phyloP scores from a whole-genome alignment of 129 eudicot genomes.

The Lactuca sativa region DNA sequence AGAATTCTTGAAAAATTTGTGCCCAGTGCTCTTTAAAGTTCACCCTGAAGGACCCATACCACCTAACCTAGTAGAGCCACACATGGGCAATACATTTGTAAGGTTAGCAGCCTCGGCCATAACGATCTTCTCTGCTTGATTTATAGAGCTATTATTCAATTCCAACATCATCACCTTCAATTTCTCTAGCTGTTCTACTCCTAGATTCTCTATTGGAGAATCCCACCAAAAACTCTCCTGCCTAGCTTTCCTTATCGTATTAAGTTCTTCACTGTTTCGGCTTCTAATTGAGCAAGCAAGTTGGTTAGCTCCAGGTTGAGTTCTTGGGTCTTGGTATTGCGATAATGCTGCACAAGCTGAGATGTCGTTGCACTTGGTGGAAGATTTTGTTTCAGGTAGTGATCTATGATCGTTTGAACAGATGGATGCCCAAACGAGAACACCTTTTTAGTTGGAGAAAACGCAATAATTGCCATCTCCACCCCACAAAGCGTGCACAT shows the following conservation, averaged over 20 bases:
- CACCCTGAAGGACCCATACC: too few species aligned
- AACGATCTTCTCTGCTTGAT: constrained; percentile 10
- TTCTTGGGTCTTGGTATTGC: constrained; percentile 28
- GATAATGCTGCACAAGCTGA: constrained; percentile 32
- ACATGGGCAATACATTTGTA: not conserved
- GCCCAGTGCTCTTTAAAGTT: too few species aligned
- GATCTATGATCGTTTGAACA: constrained; percentile 27
- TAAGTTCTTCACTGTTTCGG: constrained; percentile 36
- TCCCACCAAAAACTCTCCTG: too few species aligned
- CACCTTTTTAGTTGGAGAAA: constrained; percentile 44
- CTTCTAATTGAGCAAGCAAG: constrained; percentile 25
- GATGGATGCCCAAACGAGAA: constrained; percentile 54
- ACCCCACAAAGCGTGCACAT: constrained; percentile 19
- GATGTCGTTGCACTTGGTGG: constrained; percentile 13
- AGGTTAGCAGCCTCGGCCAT: not conserved
- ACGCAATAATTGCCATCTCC: constrained; percentile 39
- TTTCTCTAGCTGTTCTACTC: constrained; percentile 29
- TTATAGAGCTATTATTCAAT: constrained; percentile 24
- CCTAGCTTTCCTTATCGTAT: constrained; percentile 23
- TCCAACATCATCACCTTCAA: constrained; percentile 34
- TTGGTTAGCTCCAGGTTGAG: constrained; percentile 38
- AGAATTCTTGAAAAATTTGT: too few species aligned
- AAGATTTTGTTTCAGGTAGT: constrained; percentile 25
- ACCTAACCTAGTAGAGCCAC: not conserved
- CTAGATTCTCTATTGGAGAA: constrained; percentile 26